These are phyloP conservation scores for Tylopilus subfusipes DNA, from an alignment of 768 basidiomycete genomes.

Conservation along the genomic window DNA sequence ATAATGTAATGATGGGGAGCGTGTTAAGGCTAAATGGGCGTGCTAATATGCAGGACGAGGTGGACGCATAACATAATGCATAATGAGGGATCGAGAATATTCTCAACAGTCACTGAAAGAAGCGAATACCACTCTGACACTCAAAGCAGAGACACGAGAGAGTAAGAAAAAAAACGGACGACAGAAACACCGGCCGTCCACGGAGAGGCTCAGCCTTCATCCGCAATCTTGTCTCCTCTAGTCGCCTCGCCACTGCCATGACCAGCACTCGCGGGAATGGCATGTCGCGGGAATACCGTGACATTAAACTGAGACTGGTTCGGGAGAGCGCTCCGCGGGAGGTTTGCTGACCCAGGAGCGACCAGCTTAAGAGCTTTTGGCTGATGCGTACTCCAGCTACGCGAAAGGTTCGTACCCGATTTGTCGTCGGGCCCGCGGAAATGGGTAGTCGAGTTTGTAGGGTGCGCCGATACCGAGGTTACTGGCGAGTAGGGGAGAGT, in stretches of 20 bases:
- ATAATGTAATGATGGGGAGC: constrained; percentile 23
- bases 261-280: neutral
- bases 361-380: constrained; percentile 40
- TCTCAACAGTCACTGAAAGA: constrained; percentile 14
- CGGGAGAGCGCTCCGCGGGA: constrained; percentile 54
- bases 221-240: constrained; percentile 16
- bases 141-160: neutral
- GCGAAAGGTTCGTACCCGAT: constrained; percentile 52
- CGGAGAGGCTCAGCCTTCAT: constrained; percentile 33
- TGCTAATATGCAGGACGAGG: constrained; percentile 19
- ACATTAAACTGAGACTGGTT: constrained; percentile 45
- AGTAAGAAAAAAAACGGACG: neutral
- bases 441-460: constrained; percentile 10
- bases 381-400: constrained; percentile 55
- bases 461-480: constrained; percentile 27
- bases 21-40: constrained; percentile 9
- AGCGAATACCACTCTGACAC: neutral
- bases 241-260: constrained; percentile 15
- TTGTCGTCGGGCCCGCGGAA: constrained; percentile 41
- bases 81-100: constrained; percentile 7
- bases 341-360: constrained; percentile 28
- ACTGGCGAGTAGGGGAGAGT: constrained; percentile 61
- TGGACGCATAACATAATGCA: constrained; percentile 7
- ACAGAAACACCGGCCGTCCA: constrained; percentile 11
- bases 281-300: constrained; percentile 29